Evolutionary conservation across 2,329 filamentous ascomycete genomes (phyloP), one percentile per base, ranked within the genome.

Genomic region (Lasiodiplodia hormozganensis): DNA sequence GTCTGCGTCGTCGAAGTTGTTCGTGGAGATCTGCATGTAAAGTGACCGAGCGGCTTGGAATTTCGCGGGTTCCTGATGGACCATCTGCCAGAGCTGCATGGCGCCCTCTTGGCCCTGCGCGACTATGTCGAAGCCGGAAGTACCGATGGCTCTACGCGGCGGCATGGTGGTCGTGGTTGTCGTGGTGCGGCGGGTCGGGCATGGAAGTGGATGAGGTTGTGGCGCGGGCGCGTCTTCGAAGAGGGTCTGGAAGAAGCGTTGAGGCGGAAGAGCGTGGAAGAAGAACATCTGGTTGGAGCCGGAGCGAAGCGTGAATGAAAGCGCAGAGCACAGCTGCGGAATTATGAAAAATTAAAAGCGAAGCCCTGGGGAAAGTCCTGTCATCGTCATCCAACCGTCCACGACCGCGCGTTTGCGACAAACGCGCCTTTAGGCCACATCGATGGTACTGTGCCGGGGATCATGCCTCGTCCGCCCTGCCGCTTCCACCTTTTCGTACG

Each of bases 401-500:
- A 23, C 10, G 2, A 8, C 47, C 47, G n/a, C 12, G 23, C 60
- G 4, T 25, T 36, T 5, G 43, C 12, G 14, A 23, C 21, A 16
- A 16, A 34, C 14, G 11, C 25, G 7, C 16, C 12, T 18, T 62
- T n/a, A 62, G 43, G 40, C 28, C 34, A 28, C 23, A 21, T 57
- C 62, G 18, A 47, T 47, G 43, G 51, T 34, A 34, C 36, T 47
- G 51, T 34, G 40, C 52, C 60, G 60, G 38, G 60, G 47, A n/a
- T 64, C 60, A 28, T 64, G 23, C 53, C 52, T 58, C 25, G 47
- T 58, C 53, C 65, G 60, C 21, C 53, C 58, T 54, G 69, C 66
- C 51, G 51, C 68, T 62, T 73, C 71, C 14, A 68, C 70, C 74
- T 82, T 85, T 74, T 93, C 91, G 87, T 94, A 97, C 4, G 92